Base-by-base conservation (phyloP, 768 basidiomycete genomes). In the Tylopilus intermedius region DNA sequence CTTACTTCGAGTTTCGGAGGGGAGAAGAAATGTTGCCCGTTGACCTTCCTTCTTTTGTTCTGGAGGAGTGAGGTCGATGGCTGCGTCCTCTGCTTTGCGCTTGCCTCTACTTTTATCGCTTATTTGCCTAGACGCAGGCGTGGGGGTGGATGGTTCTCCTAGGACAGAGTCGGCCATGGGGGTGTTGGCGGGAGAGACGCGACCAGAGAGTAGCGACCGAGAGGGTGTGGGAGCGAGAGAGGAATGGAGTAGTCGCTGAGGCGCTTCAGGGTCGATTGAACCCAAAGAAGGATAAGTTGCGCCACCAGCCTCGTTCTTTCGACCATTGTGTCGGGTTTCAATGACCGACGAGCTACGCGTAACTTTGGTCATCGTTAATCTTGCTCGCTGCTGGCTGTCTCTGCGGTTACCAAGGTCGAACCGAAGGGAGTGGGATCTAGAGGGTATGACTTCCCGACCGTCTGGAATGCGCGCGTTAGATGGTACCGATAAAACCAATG, bases 51-150 rank as follows among this genome's bases (percentile, higher is more conserved):
- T 79, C 53, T 74, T 72, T 51, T 75, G 79, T 61, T 85, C 84
- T 7, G 85, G 83, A 32, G 85, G 84, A 3, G 86, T 86, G 30
- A 77, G 71, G 54, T 83, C 84, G n/a, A 81, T 72, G 58, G 86
- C 30, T 8, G 30, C 77, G 56, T 88, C 86, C 41, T 86, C 84
- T 6, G 84, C 86, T 63, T 88, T 89, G 55, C 87, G 74, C 66
- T 89, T 89, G 7, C 83, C 83, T 59, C 74, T 80, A 32, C 68
- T 63, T 53, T 65, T 69, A 52, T 74, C 68, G 49, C 70, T 67
- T 3, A 59, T 53, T 39, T 59, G 59, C 55, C 71, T 67, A 50
- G 65, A 47, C 54, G 60, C 65, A 51, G 73, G 64, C 42, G 70
- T 64, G 38, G 62, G 69, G 49, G 69, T 72, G 39, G 65, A 61